Base-by-base conservation (phyloP, 2,329 filamentous ascomycete species). In the Colletotrichum siamense region DNA sequence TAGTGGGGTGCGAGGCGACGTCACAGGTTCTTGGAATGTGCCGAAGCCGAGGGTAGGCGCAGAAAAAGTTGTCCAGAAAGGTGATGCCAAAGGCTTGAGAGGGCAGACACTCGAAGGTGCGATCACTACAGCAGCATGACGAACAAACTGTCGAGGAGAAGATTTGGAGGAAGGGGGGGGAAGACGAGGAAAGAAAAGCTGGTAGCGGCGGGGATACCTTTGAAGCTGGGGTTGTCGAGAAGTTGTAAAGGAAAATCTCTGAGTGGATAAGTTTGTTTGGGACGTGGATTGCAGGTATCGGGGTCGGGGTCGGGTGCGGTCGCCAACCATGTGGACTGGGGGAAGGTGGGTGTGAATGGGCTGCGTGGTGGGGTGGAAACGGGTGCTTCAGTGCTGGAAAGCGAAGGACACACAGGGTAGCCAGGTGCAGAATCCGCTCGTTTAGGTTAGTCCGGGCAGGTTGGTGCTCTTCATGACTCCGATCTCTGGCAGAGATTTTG, bases 221-320 rank as follows among this genome's bases (percentile, higher is more conserved):
- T 76, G 74, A 76, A 76, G 74, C 74, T 76, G 74, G 74, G 74
- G 74, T 76, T 61, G 74, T 76, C 74, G 65, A 74, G 70, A 76
- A 74, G 74, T 76, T 76, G 74, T 74, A 73, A 76, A 76, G 64
- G 71, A 76, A 76, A 76, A 74, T 76, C 70, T 76, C 59, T 76
- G 70, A 76, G 74, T 74, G 74, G 74, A 69, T 76, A 76, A 73
- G 70, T 76, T 74, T 74, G 74, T 76, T 76, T 76, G 63, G 74
- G 74, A 74, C 59, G 28, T 63, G 59, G 59, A 57, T 73, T 61
- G 73, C 34, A 73, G 64, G 64, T 73, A 69, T 76, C 64, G 65
- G 73, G 69, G 73, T 76, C 59, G 73, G 63, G 74, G 73, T 76
- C 59, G 73, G 63, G 74, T 76, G 74, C 70, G 64, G 74, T 76